Evolutionary conservation across 495 filamentous ascomycete species (phyloP), one percentile per base, ranked within the genome.

Genomic region (Tuber melanosporum): DNA sequence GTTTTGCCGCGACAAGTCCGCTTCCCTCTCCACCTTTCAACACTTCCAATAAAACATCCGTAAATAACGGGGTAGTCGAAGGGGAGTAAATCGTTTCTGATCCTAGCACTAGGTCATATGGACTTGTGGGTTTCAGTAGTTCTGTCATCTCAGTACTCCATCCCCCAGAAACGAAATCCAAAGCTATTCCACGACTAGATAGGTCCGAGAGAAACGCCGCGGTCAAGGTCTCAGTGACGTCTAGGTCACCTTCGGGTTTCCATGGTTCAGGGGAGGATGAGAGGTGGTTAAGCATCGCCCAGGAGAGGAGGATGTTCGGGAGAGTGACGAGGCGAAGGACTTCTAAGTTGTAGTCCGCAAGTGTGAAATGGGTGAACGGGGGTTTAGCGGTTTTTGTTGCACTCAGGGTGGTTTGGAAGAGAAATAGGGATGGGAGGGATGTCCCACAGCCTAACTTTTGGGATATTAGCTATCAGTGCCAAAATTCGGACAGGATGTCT

Each of bases 81-180:
- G 93, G 94, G 0, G 92, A 94, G 85, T 99, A 99, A 57, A 99
- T 98, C 9, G 95, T 99, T 85, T 99, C 95, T 32, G 94, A 94
- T 0, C 92, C 95, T 43, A 98, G 86, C 19, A 97, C 85, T 36
- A 95, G 84, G 78, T 69, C 81, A 70, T 78, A 82, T 14, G 70
- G 69, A 32, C 75, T 78, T 42, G 70, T 83, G 76, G 71, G 83
- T 76, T 79, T 86, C 32, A 91, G 84, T 47, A 93, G 83, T 20
- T 87, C 84, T 41, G 92, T 85, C 78, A 95, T 93, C 22, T 89
- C 88, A 0, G 86, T 79, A 1, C 91, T 89, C 95, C 95, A 99
- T 4, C 89, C 91, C 0, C 95, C 95, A 3, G 93, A 95, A 45
- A 97, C 87, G 79, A 97, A 92, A 12, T 86, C 88, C 9, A 99